Evolutionary conservation across 2,329 filamentous ascomycete genomes (phyloP), one percentile per base, ranked within the genome.

Genomic region (Beauveria medogensis): DNA sequence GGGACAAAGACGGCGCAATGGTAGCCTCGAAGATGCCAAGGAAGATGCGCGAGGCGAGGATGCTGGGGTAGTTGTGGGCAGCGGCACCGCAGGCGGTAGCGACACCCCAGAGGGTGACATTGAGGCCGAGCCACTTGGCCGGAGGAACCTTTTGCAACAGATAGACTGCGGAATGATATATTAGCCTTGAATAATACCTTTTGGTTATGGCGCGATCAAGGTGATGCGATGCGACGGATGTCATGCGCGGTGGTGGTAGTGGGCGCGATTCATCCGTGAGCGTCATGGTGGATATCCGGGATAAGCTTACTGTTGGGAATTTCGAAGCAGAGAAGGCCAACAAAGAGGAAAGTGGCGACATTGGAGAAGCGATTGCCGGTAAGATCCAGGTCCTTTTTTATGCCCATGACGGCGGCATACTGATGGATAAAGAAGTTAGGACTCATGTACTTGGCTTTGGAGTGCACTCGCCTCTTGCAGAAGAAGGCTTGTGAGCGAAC

Each of bases 371-470:
- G 76, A 59, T 85, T 82, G 8, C 79, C 80, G 5, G 69, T 69
- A 59, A 86, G 73, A 1, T 77, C 71, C 8, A 85, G 73, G 60
- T 83, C 80, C 53, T 75, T 69, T 24, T 71, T 73, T 8, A 86
- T 68, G 2, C 82, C 81, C 83, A 86, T 86, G 51, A 86, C 81
- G 62, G 78, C 79, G 22, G 81, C 82, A 66, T 85, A 85, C 77
- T 83, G 16, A 43, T 37, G 34, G 16, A 24, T 9, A 18, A 37
- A 9, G 22, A 5, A 4, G 24, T 55, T 24, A 55, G 40, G 3
- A 1, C 12, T 6, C 37, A 14, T 30, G 14, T 16, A n/a, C 28
- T 37, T 37, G 34, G 12, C 9, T 37, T 37, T 37, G 34, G 22
- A 37, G 34, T 37, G 34, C 12, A 30, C 9, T 30, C 28, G 28